Base-by-base conservation (phyloP, 23 red algal genomes). In the Agarophyton chilense region DNA sequence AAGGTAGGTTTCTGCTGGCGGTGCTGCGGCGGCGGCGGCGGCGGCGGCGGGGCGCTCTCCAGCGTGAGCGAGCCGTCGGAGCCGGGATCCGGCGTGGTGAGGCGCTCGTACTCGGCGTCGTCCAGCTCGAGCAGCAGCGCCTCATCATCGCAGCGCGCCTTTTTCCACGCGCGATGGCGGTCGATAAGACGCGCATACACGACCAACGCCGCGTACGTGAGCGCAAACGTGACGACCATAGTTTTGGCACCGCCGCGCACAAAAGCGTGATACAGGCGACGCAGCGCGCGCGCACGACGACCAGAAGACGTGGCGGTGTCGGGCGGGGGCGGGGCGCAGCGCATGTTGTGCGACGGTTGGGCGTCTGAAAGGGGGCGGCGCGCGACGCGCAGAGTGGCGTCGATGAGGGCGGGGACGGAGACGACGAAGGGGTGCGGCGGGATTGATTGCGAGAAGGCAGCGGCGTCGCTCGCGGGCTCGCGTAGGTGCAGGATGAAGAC, bases 121-220 rank as follows among this genome's bases (percentile, higher is more conserved):
- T 67, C 65, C 60, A 86, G 61, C 36, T 86, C n/a, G n/a, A n/a
- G 38, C 18, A 86, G 34, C 60, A 86, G 50, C 39, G 67, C 64
- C 31, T 72, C 64, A 22, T 86, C 82, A 8, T 55, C 60, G 26
- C 34, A 45, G 13, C 38, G 61, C 21, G 61, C 64, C 3, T 26
- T 38, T n/a, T 36, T 72, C 46, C 46, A 44, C 28, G 25, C 67
- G 41, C 65, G 47, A 14, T 16, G 11, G 2, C 46, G 13, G 11
- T 53, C 64, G 2, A 11, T 9, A 10, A 44, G 13, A 8, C 38
- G 19, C 62, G 28, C 35, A 33, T 71, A 53, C 61, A 50, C 34
- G 14, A 40, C 33, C 44, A 52, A 24, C 24, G 57, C 64, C 33
- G 73, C 9, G 22, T 86, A 55, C 41, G 67, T 8, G 12, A 66